Base-by-base conservation (phyloP, 352 stramenopile species). In the Phytophthora gonapodyides region DNA sequence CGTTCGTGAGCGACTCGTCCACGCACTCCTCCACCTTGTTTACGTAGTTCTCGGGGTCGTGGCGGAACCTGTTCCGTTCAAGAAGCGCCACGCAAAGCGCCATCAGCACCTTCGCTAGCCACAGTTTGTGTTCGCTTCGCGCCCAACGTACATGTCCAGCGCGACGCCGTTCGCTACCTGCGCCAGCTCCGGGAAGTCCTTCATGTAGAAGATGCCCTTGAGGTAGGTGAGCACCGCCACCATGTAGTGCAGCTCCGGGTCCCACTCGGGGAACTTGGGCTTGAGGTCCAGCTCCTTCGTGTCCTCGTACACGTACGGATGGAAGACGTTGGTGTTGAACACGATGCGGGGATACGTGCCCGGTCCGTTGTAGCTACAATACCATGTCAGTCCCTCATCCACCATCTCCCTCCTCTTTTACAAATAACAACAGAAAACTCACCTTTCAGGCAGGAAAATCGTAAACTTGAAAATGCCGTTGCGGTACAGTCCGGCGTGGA, bases 191-290 rank as follows among this genome's bases (percentile, higher is more conserved):
- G 79, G 67, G 55, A 98, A 98, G 52, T 97, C 90, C 68, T 98
- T 98, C 73, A 97, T 92, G 80, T 98, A 99, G 82, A 99, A 99
- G 58, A 98, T 97, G 57, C 96, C 97, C 75, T 99, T 99, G 42
- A 99, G 74, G 76, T 97, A 98, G 2, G 96, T 98, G 37, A 99
- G 78, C 37, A 97, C 93, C 10, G 92, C 97, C 8, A 98, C 90
- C 74, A 99, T 93, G 76, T 97, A 99, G 69, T 98, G 93, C 30
- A 94, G 79, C 41, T 95, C 91, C 2, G 93, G 89, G 62, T 98
- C 89, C 95, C 95, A 98, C 48, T 88, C 80, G 0, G 92, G 90
- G 55, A 98, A 98, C 57, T 96, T 93, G 0, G 83, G 79, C 61
- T 84, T 88, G 27, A 98, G 64, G 67, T 98, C 94, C 27, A 98